Conservation (phyloP, 192 early-diverging fungal species). For the Entomortierella beljakovae region DNA sequence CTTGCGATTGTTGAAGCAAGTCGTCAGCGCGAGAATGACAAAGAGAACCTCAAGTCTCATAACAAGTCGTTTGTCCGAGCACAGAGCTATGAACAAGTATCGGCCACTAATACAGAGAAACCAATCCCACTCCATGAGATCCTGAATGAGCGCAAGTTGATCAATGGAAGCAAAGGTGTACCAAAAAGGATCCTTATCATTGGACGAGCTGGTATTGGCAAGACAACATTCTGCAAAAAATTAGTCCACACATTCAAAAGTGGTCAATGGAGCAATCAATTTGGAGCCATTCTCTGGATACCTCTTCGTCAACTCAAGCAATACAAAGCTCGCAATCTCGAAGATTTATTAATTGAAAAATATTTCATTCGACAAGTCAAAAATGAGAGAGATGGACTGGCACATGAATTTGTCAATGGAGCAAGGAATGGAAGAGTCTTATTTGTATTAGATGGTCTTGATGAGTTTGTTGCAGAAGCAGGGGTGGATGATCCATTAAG, state of each 20-base stretch:
- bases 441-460: too few species aligned
- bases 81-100: slow-evolving; percentile 3
- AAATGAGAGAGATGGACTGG: too few species aligned
- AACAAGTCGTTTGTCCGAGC: slow-evolving; percentile 11
- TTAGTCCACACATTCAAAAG: slow-evolving; percentile 14
- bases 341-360: slow-evolving; percentile 4
- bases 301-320: slow-evolving; percentile 17
- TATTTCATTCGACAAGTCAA: not conserved
- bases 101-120: not conserved
- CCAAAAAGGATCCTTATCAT: slow-evolving; percentile 25
- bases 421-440: too few species aligned
- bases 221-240: slow-evolving; percentile 36
- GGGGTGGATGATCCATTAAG: too few species aligned
- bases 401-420: too few species aligned
- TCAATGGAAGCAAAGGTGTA: slow-evolving; percentile 2
- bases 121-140: slow-evolving; percentile 12
- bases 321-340: slow-evolving; percentile 1
- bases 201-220: slow-evolving; percentile 34
- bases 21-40: slow-evolving; percentile 20
- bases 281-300: slow-evolving; percentile 19
- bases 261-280: slow-evolving; percentile 14
- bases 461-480: too few species aligned
- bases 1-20: slow-evolving; percentile 22
- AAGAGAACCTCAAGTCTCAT: slow-evolving; percentile 16
- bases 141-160: slow-evolving; percentile 17